A percentile compares a stretch with the other conserved stretches of the same genome.
Conservation (phyloP, 2,329 filamentous ascomycete species). For the Pyricularia pennisetigena region DNA sequence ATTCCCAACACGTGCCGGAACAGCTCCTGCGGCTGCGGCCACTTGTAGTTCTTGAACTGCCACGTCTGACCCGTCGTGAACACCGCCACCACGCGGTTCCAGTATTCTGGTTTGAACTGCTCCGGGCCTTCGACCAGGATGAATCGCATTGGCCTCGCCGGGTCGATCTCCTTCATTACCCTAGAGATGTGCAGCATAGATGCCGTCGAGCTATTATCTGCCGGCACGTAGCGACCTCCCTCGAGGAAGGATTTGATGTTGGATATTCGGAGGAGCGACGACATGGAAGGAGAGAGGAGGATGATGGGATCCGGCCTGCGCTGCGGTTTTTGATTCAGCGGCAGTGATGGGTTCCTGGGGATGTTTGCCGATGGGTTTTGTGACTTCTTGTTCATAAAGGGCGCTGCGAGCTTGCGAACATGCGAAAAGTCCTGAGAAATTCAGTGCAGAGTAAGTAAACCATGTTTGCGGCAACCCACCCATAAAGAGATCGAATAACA, state of each 20-base stretch:
- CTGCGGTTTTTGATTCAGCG: slow-evolving; percentile 38
- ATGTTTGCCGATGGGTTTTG: slow-evolving; percentile 13
- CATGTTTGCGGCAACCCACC: background rate
- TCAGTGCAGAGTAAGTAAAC: background rate
- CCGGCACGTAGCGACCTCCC: slow-evolving; percentile 68
- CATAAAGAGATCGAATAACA: background rate
- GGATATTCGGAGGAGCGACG: slow-evolving; percentile 85
- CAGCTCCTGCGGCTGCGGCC: slow-evolving; percentile 77
- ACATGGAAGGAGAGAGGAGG: slow-evolving; percentile 89
- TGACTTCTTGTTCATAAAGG: slow-evolving; percentile 60
- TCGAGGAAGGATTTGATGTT: slow-evolving; percentile 95
- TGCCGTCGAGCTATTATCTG: slow-evolving; percentile 58
- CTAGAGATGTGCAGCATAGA: slow-evolving; percentile 84
- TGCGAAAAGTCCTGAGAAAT: slow-evolving; percentile 75
- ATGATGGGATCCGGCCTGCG: slow-evolving; percentile 76
- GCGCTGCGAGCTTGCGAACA: slow-evolving; percentile 74
- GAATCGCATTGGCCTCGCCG: slow-evolving; percentile 71
- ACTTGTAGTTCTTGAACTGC: slow-evolving; percentile 99
- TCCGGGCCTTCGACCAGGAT: slow-evolving; percentile 90
- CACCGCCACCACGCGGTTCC: slow-evolving; percentile 87
- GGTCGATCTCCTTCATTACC: slow-evolving; percentile 59
- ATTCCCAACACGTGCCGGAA: slow-evolving; percentile 83
- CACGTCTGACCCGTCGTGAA: slow-evolving; percentile 96
- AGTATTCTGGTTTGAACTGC: slow-evolving; percentile 97
- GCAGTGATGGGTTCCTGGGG: slow-evolving; percentile 32